Base-by-base conservation (phyloP, 352 stramenopile species). In the Phytophthora palmivora region DNA sequence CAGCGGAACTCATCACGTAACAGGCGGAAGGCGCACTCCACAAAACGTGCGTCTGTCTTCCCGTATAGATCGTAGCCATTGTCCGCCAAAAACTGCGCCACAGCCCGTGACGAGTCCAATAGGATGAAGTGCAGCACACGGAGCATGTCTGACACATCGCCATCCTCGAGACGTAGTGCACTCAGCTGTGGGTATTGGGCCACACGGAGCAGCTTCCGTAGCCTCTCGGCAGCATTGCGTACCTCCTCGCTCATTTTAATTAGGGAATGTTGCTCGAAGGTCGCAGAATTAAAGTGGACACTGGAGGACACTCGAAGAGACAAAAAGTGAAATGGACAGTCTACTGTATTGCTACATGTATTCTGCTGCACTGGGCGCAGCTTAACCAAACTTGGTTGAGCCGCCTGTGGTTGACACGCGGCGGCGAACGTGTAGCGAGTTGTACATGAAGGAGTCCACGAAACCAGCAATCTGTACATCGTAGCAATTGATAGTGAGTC, bases 371-470 rank as follows among this genome's bases (percentile, higher is more conserved):
- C 5, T 26, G 7, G 39, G 11, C 39, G 21, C 42, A 34, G 43
- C 22, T 22, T 73, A 82, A 39, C 73, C 61, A 38, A 70, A 75
- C 58, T 75, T 81, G 54, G 50, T 74, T 18, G 59, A 30, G 32
- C 50, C 58, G 54, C 58, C 43, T n/a, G 41, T 55, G 21, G 59
- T 74, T 41, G 67, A 74, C 16, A 66, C 46, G 21, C 56, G 70
- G 47, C 77, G 64, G 24, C 76, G 78, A n/a, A 84, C 68, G 53
- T 92, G 60, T 32, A 92, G 77, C 60, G 82, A 92, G 62, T 92
- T 89, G 74, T 94, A 92, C 76, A 90, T 89, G 73, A 95, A 90
- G 42, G 86, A 91, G 50, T 95, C 86, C 39, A 95, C 78, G 53
- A 95, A 95, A 32, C 86, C 82, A n/a, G 86, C 86, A 54, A 95